phyloP scores from a whole-genome alignment of 352 stramenopile genomes.

The Phytopythium boreale region DNA sequence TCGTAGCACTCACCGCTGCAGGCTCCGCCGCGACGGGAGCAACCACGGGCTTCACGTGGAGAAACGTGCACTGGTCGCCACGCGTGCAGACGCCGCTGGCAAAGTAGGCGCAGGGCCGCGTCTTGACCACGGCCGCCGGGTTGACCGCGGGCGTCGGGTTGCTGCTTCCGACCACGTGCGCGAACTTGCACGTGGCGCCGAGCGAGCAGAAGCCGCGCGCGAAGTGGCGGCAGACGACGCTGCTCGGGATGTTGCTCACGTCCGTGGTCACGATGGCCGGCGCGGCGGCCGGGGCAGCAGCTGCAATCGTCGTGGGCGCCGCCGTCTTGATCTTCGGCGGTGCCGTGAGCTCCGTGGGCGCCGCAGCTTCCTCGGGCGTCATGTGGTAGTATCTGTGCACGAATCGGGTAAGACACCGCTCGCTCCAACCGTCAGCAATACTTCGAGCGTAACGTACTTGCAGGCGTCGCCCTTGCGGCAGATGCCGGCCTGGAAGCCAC shows the following conservation, averaged over 20 bases:
- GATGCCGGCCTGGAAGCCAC: slow-evolving; percentile 51
- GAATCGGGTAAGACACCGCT: not conserved
- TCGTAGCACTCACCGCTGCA: not conserved
- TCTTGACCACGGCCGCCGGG: slow-evolving; percentile 12
- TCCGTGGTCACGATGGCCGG: slow-evolving; percentile 11
- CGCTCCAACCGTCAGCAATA: too few species aligned
- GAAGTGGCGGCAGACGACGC: slow-evolving; percentile 53
- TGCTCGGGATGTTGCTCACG: slow-evolving; percentile 28
- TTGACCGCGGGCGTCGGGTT: slow-evolving; percentile 10
- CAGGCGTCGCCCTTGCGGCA: slow-evolving; percentile 62
- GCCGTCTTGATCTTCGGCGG: slow-evolving; percentile 8
- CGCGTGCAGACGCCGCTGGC: slow-evolving; percentile 46
- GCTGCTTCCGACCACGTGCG: slow-evolving; percentile 38
- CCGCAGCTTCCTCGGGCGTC: slow-evolving; percentile 7
- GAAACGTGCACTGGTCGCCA: slow-evolving; percentile 46
- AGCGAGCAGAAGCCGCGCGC: slow-evolving; percentile 38
- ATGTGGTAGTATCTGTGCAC: slow-evolving; percentile 27
- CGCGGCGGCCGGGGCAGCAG: not conserved
- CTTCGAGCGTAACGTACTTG: slow-evolving; percentile 47
- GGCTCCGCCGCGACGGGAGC: not conserved
- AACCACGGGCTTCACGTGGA: slow-evolving; percentile 25
- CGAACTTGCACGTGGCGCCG: slow-evolving; percentile 32
- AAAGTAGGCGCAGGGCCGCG: slow-evolving; percentile 43
- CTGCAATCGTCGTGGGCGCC: not conserved
- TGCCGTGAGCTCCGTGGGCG: not conserved